Evolutionary conservation across 345 rosid genomes (phyloP), one percentile per base, ranked within the genome.

Genomic region (Boechera retrofracta): DNA sequence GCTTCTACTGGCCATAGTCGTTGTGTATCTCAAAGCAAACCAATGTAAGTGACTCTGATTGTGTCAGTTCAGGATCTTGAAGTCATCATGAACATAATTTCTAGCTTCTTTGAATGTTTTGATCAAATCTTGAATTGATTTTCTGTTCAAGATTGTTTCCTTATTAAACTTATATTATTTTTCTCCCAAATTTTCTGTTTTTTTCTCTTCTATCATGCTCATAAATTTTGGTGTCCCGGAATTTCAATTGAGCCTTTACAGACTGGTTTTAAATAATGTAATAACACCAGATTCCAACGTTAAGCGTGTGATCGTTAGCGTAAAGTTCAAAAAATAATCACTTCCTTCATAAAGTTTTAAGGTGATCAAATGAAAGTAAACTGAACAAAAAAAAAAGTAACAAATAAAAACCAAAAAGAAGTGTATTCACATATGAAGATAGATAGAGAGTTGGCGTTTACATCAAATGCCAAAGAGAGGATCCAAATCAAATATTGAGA

Each of bases 1-100:
- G 68, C 59, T 86, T 31, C 15, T 83, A 33, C 32, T 87, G 81
- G 83, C 89, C 48, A 74, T 85, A 44, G 10, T 85, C 68, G 71
- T 81, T 5, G 71, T 76, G 0, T 76, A 83, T 79, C 83, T 74
- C 76, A 71, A 55, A 15, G 55, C 78, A 31, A 61, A 69, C 32
- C 74, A 66, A 54, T 52, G 56, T 10, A 69, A 58, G 56, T 51
- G 64, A 32, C 24, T n/a, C 53, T 58, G 0, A 60, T 24, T 59
- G 18, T 47, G 11, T 5, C 35, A 35, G 16, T 7, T 57, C 28
- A 13, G 52, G 48, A 32, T 47, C 32, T 36, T 15, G 26, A 47
- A 28, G 68, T 6, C 61, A 55, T 24, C 44, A 59, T 11, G 53
- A 58, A 67, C 24, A 67, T 26, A 5, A 39, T 11, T 10, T 36